Evolutionary conservation across 1,284 basidiomycete species (phyloP), one percentile per base, ranked within the genome.

Genomic region (Marasmius sp.): DNA sequence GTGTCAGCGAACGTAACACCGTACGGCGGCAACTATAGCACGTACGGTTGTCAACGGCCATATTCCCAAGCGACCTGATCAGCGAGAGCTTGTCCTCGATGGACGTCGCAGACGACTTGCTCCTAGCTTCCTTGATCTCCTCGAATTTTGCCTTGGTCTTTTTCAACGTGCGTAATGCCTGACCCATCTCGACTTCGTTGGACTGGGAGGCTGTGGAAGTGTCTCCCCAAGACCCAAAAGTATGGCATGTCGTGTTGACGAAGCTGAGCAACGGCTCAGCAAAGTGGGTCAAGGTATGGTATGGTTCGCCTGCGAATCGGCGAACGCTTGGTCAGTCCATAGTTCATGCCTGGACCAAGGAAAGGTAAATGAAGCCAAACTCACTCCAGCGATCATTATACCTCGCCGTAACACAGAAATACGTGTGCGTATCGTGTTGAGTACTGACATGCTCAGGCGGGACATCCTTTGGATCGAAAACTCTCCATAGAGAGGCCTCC

Each of bases 351-450:
- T 14, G 33, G 18, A 52, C 18, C 48, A 52, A 33, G 20, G 34
- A 1, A 37, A 37, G n/a, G 16, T 4, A 37, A 8, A 6, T 6
- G 33, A 51, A 1, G 4, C 16, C 8, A 14, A 34, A 38, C 52
- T 54, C 37, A 54, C 52, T 54, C 52, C 33, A 38, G 14, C 34
- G 14, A 36, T 54, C 52, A 9, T 6, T 10, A 14, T 37, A 54
- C 34, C 52, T 54, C 52, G 33, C 37, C 7, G 52, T 54, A n/a
- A 54, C 52, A 38, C 52, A 54, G 20, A 54, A 54, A 37, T 54
- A 54, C 7, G 20, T n/a, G 38, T 27, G 7, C 50, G n/a, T 18
- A 12, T 54, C 52, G 34, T 37, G 34, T 7, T 38, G 33, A 11
- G 9, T 14, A 10, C 11, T 37, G 14, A 18, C 34, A 11, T 5